Percentiles rank a stretch among this genome's conserved stretches.
Evolutionary conservation across 2,329 filamentous ascomycete species (phyloP).

Genomic region (Zarea fungicola): DNA sequence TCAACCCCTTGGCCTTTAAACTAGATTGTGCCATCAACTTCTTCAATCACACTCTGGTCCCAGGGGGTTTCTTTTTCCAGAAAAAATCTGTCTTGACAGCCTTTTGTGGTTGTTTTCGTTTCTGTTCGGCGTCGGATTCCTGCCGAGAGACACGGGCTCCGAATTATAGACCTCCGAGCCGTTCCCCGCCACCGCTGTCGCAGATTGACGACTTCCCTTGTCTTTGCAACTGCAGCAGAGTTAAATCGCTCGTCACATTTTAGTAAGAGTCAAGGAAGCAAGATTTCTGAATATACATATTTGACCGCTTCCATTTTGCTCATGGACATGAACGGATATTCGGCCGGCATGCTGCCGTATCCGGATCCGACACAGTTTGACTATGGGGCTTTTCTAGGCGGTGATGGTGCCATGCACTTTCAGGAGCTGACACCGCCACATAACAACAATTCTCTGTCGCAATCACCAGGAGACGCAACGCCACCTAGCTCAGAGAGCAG

Average conservation of each 20-base stretch:
- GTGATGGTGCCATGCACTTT: constrained; percentile 14
- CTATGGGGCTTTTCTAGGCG: constrained; percentile 34
- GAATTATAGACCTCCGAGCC: too few species aligned
- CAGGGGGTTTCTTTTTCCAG: too few species aligned
- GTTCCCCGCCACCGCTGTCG: too few species aligned
- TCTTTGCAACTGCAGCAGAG: too few species aligned
- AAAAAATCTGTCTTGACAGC: too few species aligned
- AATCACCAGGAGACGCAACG: constrained; percentile 27
- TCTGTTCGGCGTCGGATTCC: too few species aligned
- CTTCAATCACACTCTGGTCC: background rate
- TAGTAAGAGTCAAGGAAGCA: background rate
- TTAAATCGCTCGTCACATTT: background rate
- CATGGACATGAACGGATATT: constrained; percentile 28
- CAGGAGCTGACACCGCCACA: constrained; percentile 8
- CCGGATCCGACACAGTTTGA: constrained; percentile 31
- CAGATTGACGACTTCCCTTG: too few species aligned
- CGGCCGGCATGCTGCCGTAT: constrained; percentile 25
- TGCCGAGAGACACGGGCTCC: too few species aligned
- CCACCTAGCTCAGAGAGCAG: constrained; percentile 25
- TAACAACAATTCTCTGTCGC: constrained; percentile 19
- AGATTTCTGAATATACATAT: background rate
- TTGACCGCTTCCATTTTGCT: background rate
- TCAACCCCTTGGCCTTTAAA: background rate
- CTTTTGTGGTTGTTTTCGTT: too few species aligned
- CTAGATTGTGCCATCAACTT: background rate